Base-by-base conservation (phyloP, 805 yeast genomes). In the Saccharomycopsis sp. region DNA sequence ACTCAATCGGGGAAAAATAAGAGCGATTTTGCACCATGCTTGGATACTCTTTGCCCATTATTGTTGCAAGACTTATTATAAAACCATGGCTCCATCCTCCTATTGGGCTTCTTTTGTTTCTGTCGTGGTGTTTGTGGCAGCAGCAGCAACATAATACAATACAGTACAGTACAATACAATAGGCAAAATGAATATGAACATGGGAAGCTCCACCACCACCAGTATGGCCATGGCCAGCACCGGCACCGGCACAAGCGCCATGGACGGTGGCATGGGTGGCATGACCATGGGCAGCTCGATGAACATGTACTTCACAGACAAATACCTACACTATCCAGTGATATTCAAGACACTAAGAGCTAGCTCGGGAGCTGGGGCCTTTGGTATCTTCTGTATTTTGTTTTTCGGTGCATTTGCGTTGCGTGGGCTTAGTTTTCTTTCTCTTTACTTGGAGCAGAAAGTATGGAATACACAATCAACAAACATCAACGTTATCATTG, bases 361-460 rank as follows among this genome's bases (percentile, higher is more conserved):
- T 2, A 50, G 62, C 2, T 62, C 60, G 31, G 71, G 71, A 19
- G 86, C 68, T 7, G 68, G 70, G 39, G 87, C 84, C 0, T 82
- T 82, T 56, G 94, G 89, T 18, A 80, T 82, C 12, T 82, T 81
- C 53, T 60, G 75, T 26, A 60, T 77, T 10, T 54, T 82, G 17
- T 73, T 82, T 53, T 71, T 70, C 20, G 61, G 73, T 2, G 77
- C 78, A 0, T 71, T 82, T 52, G 61, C 69, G 27, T 66, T 77
- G 45, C 71, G 82, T 53, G 79, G 82, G 2, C 40, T 77, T 5
- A 68, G 71, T 33, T 80, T 80, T 54, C 48, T 69, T 16, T 68
- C 75, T 43, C 69, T 77, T 51, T 81, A 80, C 53, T 53, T 82
- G 43, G 89, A 82, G 53, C 80, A 76, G 48, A 69, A 63, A 45